Percentiles rank a stretch among this genome's conserved stretches.
phyloP scores from a whole-genome alignment of 164 flowering plant species.

The Brasenia schreberi region DNA sequence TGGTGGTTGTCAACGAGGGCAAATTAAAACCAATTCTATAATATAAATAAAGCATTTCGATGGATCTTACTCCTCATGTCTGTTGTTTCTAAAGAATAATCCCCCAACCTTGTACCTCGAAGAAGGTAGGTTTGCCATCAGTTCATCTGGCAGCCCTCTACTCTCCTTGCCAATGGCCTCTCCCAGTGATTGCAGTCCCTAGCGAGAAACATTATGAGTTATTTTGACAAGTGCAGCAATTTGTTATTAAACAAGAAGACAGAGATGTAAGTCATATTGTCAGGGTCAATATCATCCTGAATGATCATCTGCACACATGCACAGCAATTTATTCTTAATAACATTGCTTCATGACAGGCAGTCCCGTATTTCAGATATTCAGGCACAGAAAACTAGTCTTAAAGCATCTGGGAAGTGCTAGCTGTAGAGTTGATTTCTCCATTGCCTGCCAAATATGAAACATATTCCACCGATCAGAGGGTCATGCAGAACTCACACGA shows the following conservation, averaged over 20 bases:
- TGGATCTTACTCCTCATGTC: constrained; percentile 25
- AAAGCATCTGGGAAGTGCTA: constrained; percentile 12
- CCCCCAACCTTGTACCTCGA: constrained; percentile 21
- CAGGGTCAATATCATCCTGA: constrained; percentile 27
- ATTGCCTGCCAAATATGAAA: constrained; percentile 11
- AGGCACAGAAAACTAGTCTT: not conserved
- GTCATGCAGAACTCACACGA: not conserved
- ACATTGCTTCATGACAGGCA: no score
- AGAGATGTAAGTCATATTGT: constrained; percentile 21
- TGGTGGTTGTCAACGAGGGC: not conserved
- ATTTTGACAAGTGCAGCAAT: not conserved
- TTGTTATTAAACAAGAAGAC: not conserved
- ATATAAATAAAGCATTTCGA: not conserved
- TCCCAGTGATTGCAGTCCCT: constrained; percentile 30
- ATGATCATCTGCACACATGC: constrained; percentile 12
- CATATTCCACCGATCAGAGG: not conserved
- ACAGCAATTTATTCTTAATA: not conserved
- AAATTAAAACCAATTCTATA: no score
- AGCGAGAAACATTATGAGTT: not conserved
- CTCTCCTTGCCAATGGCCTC: constrained; percentile 25
- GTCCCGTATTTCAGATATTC: not conserved
- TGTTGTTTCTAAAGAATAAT: constrained; percentile 23
- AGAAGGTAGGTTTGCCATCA: constrained; percentile 23
- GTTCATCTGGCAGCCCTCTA: constrained; percentile 30
- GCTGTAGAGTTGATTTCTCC: constrained; percentile 11